Evolutionary conservation across 495 filamentous ascomycete species (phyloP).

Genomic region (Penicillium ochrochloron): DNA sequence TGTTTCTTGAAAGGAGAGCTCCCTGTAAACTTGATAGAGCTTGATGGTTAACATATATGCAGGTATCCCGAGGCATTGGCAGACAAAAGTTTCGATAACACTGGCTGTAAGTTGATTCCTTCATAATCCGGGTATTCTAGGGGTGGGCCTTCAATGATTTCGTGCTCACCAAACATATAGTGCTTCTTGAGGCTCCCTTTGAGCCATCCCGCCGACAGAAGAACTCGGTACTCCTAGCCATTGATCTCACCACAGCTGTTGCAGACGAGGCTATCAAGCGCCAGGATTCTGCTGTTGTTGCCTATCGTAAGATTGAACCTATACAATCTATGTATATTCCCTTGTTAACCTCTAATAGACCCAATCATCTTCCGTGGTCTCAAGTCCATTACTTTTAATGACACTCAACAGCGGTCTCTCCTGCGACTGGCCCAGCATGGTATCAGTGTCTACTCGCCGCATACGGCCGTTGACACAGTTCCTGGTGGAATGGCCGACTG

Average conservation of each 20-base stretch:
- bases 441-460: constrained; percentile 93
- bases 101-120: constrained; percentile 62
- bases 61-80: constrained; percentile 91
- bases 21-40: constrained; percentile 23
- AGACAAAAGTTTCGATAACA: constrained; percentile 93
- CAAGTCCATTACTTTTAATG: constrained; percentile 81
- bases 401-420: constrained; percentile 85
- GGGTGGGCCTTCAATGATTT: not conserved
- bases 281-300: constrained; percentile 76
- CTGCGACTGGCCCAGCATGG: constrained; percentile 84
- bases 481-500: constrained; percentile 89
- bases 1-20: constrained; percentile 16
- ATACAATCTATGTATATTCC: not conserved
- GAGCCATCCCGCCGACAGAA: constrained; percentile 58
- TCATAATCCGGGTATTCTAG: not conserved
- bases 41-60: constrained; percentile 24
- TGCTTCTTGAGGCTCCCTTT: constrained; percentile 78
- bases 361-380: constrained; percentile 94
- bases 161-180: constrained; percentile 42
- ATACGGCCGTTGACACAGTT: constrained; percentile 91
- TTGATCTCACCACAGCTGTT: constrained; percentile 89
- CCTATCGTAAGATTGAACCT: constrained; percentile 71
- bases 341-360: constrained; percentile 55
- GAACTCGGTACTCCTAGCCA: constrained; percentile 83
- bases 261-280: constrained; percentile 85